phyloP scores from a whole-genome alignment of 352 stramenopile genomes.

The Plasmopara muralis region DNA sequence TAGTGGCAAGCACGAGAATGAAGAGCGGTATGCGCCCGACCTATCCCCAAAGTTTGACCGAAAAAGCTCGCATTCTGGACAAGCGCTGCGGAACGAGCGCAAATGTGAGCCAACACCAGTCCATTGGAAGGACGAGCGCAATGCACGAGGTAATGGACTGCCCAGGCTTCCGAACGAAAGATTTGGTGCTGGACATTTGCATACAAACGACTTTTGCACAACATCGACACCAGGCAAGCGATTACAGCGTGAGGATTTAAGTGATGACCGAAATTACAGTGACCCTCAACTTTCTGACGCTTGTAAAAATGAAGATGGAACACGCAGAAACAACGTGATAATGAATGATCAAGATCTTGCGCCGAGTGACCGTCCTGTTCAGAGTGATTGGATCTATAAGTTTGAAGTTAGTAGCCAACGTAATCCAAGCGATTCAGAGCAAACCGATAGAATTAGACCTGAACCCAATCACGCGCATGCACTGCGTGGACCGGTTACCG shows the following conservation, averaged over 20 bases:
- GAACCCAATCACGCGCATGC: slow-evolving; percentile 16
- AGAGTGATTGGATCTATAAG: slow-evolving; percentile 9
- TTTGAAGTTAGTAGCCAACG: slow-evolving; percentile 8
- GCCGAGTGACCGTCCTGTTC: slow-evolving; percentile 4
- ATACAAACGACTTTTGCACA: slow-evolving; percentile 15
- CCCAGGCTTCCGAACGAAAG: slow-evolving; percentile 11
- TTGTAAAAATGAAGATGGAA: slow-evolving; percentile 15
- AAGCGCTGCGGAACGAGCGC: slow-evolving; percentile 20
- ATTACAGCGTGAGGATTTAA: slow-evolving; percentile 17
- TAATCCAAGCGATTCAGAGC: slow-evolving; percentile 12
- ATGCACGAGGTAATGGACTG: slow-evolving; percentile 5
- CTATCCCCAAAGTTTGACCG: slow-evolving; percentile 21
- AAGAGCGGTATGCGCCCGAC: slow-evolving; percentile 22
- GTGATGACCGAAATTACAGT: slow-evolving; percentile 12
- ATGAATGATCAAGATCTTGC: slow-evolving; percentile 4
- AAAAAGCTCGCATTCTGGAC: slow-evolving; percentile 13
- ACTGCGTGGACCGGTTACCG: slow-evolving; percentile 22
- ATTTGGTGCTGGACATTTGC: slow-evolving; percentile 14
- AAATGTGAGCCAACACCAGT: slow-evolving; percentile 10
- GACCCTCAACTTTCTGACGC: slow-evolving; percentile 14
- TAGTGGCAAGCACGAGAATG: slow-evolving; percentile 24
- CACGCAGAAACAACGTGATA: slow-evolving; percentile 1
- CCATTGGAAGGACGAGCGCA: slow-evolving; percentile 15
- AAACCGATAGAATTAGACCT: slow-evolving; percentile 5
- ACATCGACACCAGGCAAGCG: slow-evolving; percentile 12